Conservation (phyloP, 2,329 filamentous ascomycete species). For the Clonostachys chloroleuca region DNA sequence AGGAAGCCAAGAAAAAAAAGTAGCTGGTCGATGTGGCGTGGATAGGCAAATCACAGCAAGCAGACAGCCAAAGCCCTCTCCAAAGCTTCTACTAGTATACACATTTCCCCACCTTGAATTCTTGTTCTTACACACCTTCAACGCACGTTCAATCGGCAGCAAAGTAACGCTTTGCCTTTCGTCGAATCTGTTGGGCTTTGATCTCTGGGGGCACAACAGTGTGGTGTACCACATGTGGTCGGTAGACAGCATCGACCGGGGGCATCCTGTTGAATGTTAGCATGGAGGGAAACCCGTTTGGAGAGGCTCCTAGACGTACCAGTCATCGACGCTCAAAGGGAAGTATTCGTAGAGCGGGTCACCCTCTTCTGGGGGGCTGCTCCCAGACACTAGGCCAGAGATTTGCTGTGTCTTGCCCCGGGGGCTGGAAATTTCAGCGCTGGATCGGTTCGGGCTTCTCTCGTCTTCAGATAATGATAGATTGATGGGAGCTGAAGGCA, state of each 20-base stretch:
- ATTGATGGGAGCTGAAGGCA: slow-evolving; percentile 35
- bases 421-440: slow-evolving; percentile 46
- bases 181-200: slow-evolving; percentile 63
- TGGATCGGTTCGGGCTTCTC: slow-evolving; percentile 47
- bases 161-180: slow-evolving; percentile 69
- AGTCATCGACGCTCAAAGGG: slow-evolving; percentile 84
- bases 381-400: slow-evolving; percentile 32
- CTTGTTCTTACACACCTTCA: neutral
- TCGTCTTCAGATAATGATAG: slow-evolving; percentile 58
- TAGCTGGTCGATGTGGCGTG: no score
- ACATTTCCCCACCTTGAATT: no score
- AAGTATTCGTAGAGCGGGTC: slow-evolving; percentile 95
- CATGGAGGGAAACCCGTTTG: neutral
- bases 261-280: slow-evolving; percentile 55
- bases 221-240: slow-evolving; percentile 91
- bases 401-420: slow-evolving; percentile 30
- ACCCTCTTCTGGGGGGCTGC: slow-evolving; percentile 68
- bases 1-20: no score
- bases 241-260: slow-evolving; percentile 83
- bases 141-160: slow-evolving; percentile 47
- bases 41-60: no score
- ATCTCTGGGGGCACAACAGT: slow-evolving; percentile 66
- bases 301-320: slow-evolving; percentile 34
- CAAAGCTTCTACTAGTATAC: no score
- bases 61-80: no score